A percentile compares a stretch with the other conserved stretches of the same genome.
Evolutionary conservation across 306 rosid species (phyloP).

Genomic region (Lupinus albus): DNA sequence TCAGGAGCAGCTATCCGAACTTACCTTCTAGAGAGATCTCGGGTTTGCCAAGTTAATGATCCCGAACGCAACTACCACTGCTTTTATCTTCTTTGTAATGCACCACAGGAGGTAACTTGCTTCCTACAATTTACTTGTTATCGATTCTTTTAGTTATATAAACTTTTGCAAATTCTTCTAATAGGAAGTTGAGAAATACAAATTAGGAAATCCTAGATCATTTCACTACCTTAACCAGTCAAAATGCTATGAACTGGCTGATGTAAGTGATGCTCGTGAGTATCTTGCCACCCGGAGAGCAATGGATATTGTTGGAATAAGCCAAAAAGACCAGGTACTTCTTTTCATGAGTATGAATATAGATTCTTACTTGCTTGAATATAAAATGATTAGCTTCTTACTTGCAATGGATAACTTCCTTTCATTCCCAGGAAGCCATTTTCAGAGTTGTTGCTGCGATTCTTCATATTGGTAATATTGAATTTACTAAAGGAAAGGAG

Average conservation of each 20-base stretch:
- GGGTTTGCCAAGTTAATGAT: slow-evolving; percentile 97
- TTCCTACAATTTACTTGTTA: slow-evolving; percentile 26
- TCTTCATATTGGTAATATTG: slow-evolving; percentile 91
- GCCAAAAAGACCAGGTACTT: slow-evolving; percentile 86
- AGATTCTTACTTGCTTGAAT: slow-evolving; percentile 31
- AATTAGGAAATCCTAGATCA: slow-evolving; percentile 79
- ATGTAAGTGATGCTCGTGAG: slow-evolving; percentile 84
- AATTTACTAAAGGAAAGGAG: slow-evolving; percentile 76
- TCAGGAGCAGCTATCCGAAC: slow-evolving; percentile 99
- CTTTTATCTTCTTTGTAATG: slow-evolving; percentile 96
- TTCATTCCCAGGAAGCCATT: slow-evolving; percentile 78
- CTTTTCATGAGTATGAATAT: slow-evolving; percentile 38
- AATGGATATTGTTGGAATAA: slow-evolving; percentile 95
- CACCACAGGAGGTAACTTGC: slow-evolving; percentile 93
- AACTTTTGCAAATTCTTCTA: slow-evolving; percentile 35
- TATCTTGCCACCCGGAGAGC: slow-evolving; percentile 99
- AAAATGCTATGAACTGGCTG: slow-evolving; percentile 85
- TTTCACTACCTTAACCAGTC: slow-evolving; percentile 98
- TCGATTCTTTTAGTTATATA: slow-evolving; percentile 23
- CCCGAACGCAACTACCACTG: slow-evolving; percentile 99
- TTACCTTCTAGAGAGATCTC: slow-evolving; percentile 95
- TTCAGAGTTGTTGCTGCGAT: slow-evolving; percentile 93
- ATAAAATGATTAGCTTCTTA: slow-evolving; percentile 40
- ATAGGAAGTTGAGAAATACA: slow-evolving; percentile 95
- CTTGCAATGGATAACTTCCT: too few relatives aligned